phyloP scores from a whole-genome alignment of 345 rosid species.

The Lenwebbia sp. region DNA sequence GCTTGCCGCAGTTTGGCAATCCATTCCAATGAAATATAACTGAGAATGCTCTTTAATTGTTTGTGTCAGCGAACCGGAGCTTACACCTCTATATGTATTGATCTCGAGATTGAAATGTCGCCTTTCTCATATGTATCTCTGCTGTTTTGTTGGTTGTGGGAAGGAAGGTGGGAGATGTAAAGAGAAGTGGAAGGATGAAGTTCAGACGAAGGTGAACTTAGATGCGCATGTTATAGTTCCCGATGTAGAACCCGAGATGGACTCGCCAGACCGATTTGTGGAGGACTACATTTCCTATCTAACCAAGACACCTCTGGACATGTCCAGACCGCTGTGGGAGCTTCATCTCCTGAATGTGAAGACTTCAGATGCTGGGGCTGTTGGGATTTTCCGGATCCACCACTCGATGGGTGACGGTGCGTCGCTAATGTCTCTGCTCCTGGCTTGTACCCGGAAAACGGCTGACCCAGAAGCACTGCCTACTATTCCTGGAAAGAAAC shows the following conservation, averaged over 20 bases:
- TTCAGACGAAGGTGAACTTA: constrained; percentile 32
- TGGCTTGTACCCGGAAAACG: constrained; percentile 41
- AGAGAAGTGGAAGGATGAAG: constrained; percentile 29
- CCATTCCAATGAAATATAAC: not conserved
- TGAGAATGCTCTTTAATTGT: not conserved
- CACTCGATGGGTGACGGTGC: constrained; percentile 38
- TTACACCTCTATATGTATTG: not conserved
- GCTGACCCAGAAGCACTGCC: constrained; percentile 53
- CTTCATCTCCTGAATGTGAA: constrained; percentile 58
- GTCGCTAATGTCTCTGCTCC: constrained; percentile 32
- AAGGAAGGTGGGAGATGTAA: constrained; percentile 21
- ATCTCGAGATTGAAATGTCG: not conserved
- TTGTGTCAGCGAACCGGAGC: not conserved
- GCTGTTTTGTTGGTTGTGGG: not conserved
- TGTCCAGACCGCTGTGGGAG: constrained; percentile 76
- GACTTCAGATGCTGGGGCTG: constrained; percentile 63
- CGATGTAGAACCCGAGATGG: constrained; percentile 19
- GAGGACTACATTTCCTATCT: constrained; percentile 60
- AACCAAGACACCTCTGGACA: constrained; percentile 39
- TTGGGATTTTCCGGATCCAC: constrained; percentile 25
- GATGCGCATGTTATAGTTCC: constrained; percentile 49
- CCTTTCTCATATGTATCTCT: not conserved
- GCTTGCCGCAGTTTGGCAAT: not conserved
- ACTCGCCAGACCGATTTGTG: constrained; percentile 36
- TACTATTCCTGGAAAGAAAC: constrained; percentile 28